Percentiles rank a stretch among this genome's conserved stretches.
Conservation (phyloP, 2,329 filamentous ascomycete genomes). For the Rugonectria rugulosa region DNA sequence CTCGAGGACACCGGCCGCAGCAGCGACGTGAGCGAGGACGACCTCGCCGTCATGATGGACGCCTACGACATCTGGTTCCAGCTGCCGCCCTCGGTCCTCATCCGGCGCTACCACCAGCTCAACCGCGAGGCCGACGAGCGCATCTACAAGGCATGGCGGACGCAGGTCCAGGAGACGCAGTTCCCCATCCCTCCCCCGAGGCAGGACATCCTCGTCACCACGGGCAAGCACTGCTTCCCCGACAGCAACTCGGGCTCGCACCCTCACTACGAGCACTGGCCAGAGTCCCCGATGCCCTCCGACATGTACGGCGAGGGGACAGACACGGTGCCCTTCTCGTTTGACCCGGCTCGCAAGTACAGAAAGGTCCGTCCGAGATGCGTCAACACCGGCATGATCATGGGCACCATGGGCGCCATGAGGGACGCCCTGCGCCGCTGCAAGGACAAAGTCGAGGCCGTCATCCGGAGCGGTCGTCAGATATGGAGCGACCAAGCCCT, state of each 20-base stretch:
- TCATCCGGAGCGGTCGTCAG: constrained; percentile 41
- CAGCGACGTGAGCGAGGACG: constrained; percentile 37
- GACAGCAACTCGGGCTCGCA: constrained; percentile 43
- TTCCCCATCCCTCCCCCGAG: constrained; percentile 43
- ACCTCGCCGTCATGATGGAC: constrained; percentile 48
- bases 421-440: constrained; percentile 34
- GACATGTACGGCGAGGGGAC: constrained; percentile 46
- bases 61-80: constrained; percentile 51
- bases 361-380: constrained; percentile 44
- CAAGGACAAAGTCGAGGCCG: constrained; percentile 41
- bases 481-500: constrained; percentile 51
- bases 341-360: constrained; percentile 45
- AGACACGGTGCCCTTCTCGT: constrained; percentile 37
- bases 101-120: constrained; percentile 46
- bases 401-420: constrained; percentile 44
- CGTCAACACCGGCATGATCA: constrained; percentile 47
- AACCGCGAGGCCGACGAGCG: constrained; percentile 45
- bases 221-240: constrained; percentile 47
- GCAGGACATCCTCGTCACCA: constrained; percentile 45
- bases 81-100: constrained; percentile 46
- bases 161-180: background rate
- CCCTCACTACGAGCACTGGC: constrained; percentile 48
- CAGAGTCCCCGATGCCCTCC: constrained; percentile 43
- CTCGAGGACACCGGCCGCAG: constrained; percentile 29
- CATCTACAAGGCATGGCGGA: constrained; percentile 35